Base-by-base conservation (phyloP, 768 basidiomycete species). In the Trametes coccinea region DNA sequence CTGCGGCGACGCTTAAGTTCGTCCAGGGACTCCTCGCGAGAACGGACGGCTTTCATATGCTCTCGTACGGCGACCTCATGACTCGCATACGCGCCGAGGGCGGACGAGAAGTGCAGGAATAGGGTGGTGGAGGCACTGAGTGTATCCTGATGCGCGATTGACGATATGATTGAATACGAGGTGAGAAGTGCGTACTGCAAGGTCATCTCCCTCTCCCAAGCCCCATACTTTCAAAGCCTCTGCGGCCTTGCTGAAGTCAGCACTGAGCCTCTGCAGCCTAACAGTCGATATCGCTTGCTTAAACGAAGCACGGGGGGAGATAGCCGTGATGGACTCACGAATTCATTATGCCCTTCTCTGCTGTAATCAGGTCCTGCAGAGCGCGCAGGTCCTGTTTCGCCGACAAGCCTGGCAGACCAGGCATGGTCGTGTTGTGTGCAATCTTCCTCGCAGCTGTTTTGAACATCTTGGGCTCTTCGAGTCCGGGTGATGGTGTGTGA, bases 371-470 rank as follows among this genome's bases (percentile, higher is more conserved):
- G 69, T 95, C 93, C 71, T 97, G 94, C 7, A 97, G 77, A 0
- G 87, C 84, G 30, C 88, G 77, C 3, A 95, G 75, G 71, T 95
- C 94, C 67, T 87, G 85, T 72, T 93, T 94, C 1, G 83, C 83
- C 14, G 79, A 77, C 9, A 91, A 74, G n/a, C 62, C 80, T 16
- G 79, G 77, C 4, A 92, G 74, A 0, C 85, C 79, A 45, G 93
- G 89, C 5, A 95, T 77, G 3, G 91, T 89, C 1, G 92, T 87
- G 70, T 93, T 94, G 74, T 96, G 94, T 2, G 94, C 94, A 72
- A 96, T 83, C 75, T 87, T 92, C 40, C 88, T 85, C 67, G 89
- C 88, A 34, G 88, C 88, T 14, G 79, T 80, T 76, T 81, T 89
- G 80, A 93, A 90, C 91, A 93, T 93, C 37, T 29, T 47, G 51